Conservation (phyloP, 192 early-diverging fungal genomes). For the Rhizophagus sp. region DNA sequence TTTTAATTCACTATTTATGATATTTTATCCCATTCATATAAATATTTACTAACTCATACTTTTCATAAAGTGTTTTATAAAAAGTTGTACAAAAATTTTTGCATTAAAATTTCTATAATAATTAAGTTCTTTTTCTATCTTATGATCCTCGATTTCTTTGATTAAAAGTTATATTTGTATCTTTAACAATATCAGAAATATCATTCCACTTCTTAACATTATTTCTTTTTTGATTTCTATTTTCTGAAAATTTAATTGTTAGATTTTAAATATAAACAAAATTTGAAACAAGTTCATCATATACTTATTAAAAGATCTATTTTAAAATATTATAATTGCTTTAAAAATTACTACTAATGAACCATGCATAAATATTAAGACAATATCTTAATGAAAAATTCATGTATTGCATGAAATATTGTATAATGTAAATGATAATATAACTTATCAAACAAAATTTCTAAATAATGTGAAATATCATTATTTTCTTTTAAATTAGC, state of each 20-base stretch:
- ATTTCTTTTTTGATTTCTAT: too few relatives aligned
- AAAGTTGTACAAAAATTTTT: too few relatives aligned
- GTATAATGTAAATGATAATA: not conserved
- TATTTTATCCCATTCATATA: not conserved
- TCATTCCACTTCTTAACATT: too few relatives aligned
- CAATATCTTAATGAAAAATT: conserved; percentile 12
- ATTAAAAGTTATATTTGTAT: too few relatives aligned
- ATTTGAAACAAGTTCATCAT: too few relatives aligned
- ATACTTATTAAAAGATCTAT: not conserved
- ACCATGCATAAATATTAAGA: not conserved
- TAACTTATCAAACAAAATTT: not conserved
- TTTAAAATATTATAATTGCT: not conserved
- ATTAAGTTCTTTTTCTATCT: too few relatives aligned
- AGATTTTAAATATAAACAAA: too few relatives aligned
- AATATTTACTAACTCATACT: too few relatives aligned
- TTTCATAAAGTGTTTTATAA: too few relatives aligned
- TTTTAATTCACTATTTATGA: not conserved
- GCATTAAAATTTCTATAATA: not conserved
- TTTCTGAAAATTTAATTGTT: too few relatives aligned
- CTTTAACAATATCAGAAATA: too few relatives aligned
- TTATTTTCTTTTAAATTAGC: conserved; percentile 10
- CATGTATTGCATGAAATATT: conserved; percentile 12
- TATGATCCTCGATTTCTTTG: too few relatives aligned
- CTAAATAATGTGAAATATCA: not conserved
- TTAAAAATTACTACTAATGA: not conserved